These are phyloP conservation scores for Paratrypanosoma confusum DNA, from an alignment of 208 protist genomes.

Conservation along the genomic window DNA sequence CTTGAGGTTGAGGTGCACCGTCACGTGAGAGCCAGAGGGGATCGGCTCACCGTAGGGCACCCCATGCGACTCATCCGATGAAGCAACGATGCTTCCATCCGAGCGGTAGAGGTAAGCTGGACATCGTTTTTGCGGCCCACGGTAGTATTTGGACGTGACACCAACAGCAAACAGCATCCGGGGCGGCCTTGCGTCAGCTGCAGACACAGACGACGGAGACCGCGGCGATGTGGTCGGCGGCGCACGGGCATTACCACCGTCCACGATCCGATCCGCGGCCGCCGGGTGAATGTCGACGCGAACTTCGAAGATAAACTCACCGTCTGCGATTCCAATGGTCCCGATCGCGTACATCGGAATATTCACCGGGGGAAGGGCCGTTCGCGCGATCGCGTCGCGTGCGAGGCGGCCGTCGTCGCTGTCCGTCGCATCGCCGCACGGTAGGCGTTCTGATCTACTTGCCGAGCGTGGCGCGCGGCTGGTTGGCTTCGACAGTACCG, in stretches of 20 bases:
- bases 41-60: conserved; percentile 37
- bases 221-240: background rate
- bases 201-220: background rate
- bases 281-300: conserved; percentile 14
- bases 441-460: no score
- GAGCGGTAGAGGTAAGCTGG: conserved; percentile 39
- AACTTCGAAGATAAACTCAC: conserved; percentile 22
- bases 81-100: conserved; percentile 23
- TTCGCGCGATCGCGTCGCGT: conserved; percentile 1
- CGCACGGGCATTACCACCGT: no score
- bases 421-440: no score
- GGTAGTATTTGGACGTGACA: conserved; percentile 21
- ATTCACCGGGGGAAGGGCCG: conserved; percentile 11
- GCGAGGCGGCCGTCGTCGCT: conserved; percentile 11
- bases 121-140: conserved; percentile 4
- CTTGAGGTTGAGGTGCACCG: conserved; percentile 29
- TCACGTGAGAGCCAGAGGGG: conserved; percentile 25
- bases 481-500: no score
- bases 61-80: conserved; percentile 11
- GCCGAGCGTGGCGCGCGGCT: no score
- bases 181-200: background rate
- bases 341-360: conserved; percentile 51
- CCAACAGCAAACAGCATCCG: conserved; percentile 21
- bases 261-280: no score
- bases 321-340: conserved; percentile 18